These are phyloP conservation scores for Barnettozyma californica DNA, from an alignment of 805 yeast species.

Conservation along the genomic window DNA sequence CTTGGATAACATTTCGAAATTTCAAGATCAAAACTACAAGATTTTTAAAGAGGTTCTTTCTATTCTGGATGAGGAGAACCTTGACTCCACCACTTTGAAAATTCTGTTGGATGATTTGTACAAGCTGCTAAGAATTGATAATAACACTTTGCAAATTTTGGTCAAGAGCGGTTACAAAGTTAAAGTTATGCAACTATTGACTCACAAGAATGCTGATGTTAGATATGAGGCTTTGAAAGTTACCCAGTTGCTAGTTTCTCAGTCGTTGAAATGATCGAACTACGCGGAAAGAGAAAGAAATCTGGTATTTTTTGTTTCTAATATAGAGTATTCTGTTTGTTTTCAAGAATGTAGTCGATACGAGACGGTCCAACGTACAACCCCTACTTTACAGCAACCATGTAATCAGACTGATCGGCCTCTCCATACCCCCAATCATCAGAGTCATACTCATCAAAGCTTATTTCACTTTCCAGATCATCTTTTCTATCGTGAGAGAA, in stretches of 20 bases:
- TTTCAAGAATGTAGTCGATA: background rate
- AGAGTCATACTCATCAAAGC: slow-evolving; percentile 8
- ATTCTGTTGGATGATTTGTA: slow-evolving; percentile 66
- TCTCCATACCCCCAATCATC: slow-evolving; percentile 24
- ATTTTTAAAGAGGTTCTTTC: slow-evolving; percentile 56
- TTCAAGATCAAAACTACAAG: slow-evolving; percentile 75
- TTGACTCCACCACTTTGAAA: slow-evolving; percentile 39
- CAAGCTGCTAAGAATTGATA: slow-evolving; percentile 52
- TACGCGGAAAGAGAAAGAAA: background rate
- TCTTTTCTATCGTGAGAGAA: background rate
- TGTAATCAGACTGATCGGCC: slow-evolving; percentile 25
- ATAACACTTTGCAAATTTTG: slow-evolving; percentile 54
- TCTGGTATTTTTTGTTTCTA: slow-evolving; percentile 5
- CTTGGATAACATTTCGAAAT: slow-evolving; percentile 72
- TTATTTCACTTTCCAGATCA: slow-evolving; percentile 20
- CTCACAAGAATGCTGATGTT: slow-evolving; percentile 75
- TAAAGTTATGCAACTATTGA: slow-evolving; percentile 79
- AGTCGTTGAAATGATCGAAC: slow-evolving; percentile 44
- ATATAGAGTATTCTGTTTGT: background rate
- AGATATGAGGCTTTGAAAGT: slow-evolving; percentile 94
- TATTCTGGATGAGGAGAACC: slow-evolving; percentile 38
- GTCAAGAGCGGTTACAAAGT: slow-evolving; percentile 61
- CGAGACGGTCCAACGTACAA: background rate
- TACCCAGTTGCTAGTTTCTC: slow-evolving; percentile 89
- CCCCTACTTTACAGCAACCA: slow-evolving; percentile 20